Evolutionary conservation across 306 rosid genomes (phyloP).

Genomic region (Cucurbita maxima): DNA sequence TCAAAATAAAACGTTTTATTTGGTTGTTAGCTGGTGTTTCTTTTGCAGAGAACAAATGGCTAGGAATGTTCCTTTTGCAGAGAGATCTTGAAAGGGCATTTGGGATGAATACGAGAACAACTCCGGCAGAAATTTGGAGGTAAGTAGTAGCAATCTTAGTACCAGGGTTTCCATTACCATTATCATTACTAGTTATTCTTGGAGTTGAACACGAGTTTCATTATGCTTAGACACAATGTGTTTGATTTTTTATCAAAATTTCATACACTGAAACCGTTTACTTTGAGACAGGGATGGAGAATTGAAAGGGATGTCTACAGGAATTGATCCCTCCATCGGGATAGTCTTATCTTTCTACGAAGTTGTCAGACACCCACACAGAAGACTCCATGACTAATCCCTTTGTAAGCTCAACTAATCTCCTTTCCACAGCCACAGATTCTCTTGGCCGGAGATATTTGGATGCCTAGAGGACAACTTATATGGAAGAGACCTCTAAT

Average conservation of each 20-base stretch:
- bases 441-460: neutral
- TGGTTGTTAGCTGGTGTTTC: neutral
- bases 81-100: constrained; percentile 50
- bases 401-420: neutral
- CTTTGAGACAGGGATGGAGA: constrained; percentile 68
- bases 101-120: constrained; percentile 76
- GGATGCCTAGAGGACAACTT: neutral
- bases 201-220: neutral
- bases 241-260: neutral
- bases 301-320: constrained; percentile 64
- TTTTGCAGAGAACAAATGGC: no score
- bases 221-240: neutral
- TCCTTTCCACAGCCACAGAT: neutral
- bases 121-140: constrained; percentile 83
- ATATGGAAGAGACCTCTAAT: neutral
- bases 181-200: neutral
- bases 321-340: constrained; percentile 86
- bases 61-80: constrained; percentile 17
- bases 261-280: neutral
- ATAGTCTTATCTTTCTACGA: constrained; percentile 86
- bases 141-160: neutral
- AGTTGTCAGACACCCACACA: constrained; percentile 35
- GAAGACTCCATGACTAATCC: constrained; percentile 3
- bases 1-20: neutral
- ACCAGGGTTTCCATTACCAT: neutral